phyloP scores from a whole-genome alignment of 129 eudicot genomes.

The Scalesia atractyloides region DNA sequence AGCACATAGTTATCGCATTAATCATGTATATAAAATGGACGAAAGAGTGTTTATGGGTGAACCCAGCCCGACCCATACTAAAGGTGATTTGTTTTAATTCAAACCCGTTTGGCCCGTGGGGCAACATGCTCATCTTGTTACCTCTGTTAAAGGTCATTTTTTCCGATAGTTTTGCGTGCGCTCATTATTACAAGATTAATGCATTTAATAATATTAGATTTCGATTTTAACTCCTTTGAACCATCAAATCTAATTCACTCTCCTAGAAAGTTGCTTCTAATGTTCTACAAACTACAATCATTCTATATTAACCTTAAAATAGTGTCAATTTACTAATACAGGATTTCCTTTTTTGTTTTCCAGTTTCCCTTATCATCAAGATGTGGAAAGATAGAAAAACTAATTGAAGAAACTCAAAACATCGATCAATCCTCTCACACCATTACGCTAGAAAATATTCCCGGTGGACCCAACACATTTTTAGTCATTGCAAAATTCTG shows the following conservation, averaged over 20 bases:
- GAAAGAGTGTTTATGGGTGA: neutral
- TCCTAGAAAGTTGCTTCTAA: slow-evolving; percentile 2
- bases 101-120: neutral
- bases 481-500: slow-evolving; percentile 67
- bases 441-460: slow-evolving; percentile 58
- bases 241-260: neutral
- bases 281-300: neutral
- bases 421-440: slow-evolving; percentile 31
- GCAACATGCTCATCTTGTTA: neutral
- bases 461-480: slow-evolving; percentile 70
- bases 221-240: neutral
- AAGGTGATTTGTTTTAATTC: neutral
- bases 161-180: neutral
- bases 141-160: slow-evolving; percentile 11
- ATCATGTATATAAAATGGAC: neutral
- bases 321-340: slow-evolving; percentile 10
- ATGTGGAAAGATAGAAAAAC: slow-evolving; percentile 71
- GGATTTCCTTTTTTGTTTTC: slow-evolving; percentile 4
- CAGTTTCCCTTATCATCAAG: slow-evolving; percentile 94
- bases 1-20: neutral
- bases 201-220: slow-evolving; percentile 3
- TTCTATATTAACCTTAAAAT: neutral
- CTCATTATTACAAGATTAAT: neutral
- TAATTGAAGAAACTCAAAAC: slow-evolving; percentile 53
- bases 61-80: neutral